phyloP scores from a whole-genome alignment of 23 red algal species.

The Gracilaria caudata region DNA sequence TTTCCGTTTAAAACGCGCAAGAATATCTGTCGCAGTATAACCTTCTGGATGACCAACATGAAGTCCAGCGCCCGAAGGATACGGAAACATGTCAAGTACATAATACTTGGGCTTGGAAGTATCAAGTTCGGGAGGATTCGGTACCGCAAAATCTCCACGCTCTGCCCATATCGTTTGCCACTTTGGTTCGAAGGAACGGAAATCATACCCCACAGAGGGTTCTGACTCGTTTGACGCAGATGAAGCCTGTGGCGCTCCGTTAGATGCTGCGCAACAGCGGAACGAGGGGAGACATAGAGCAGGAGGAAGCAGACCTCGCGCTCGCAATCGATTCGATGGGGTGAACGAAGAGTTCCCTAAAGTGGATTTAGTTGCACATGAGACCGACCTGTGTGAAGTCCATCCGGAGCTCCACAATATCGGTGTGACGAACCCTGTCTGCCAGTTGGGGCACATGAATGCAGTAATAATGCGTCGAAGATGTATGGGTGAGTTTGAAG shows the following conservation, averaged over 20 bases:
- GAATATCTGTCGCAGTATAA: conserved; percentile 98
- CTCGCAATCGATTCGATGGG: not conserved
- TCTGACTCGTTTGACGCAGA: not conserved
- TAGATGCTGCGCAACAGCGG: conserved; percentile 1
- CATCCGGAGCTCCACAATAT: conserved; percentile 6
- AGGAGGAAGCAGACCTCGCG: not conserved
- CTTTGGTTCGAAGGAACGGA: conserved; percentile 78
- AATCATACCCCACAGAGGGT: conserved; percentile 74
- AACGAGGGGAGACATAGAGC: not conserved
- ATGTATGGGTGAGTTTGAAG: not conserved
- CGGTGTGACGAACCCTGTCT: conserved; percentile 4
- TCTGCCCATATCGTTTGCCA: conserved; percentile 86
- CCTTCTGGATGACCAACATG: conserved; percentile 99
- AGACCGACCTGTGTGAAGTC: not conserved
- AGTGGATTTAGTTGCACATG: not conserved
- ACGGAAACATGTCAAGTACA: conserved; percentile 99
- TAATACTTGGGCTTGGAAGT: conserved; percentile 89
- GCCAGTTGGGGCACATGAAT: not conserved
- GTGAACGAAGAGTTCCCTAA: conserved; percentile 8
- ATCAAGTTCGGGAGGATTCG: conserved; percentile 52
- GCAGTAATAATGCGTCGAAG: not conserved
- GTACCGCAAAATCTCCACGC: conserved; percentile 46
- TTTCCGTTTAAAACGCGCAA: conserved; percentile 93
- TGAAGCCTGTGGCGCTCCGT: not conserved
- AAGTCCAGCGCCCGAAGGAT: conserved; percentile 90